Evolutionary conservation across 495 filamentous ascomycete genomes (phyloP), one percentile per base, ranked within the genome.

Genomic region (Corynascus novoguineensis): DNA sequence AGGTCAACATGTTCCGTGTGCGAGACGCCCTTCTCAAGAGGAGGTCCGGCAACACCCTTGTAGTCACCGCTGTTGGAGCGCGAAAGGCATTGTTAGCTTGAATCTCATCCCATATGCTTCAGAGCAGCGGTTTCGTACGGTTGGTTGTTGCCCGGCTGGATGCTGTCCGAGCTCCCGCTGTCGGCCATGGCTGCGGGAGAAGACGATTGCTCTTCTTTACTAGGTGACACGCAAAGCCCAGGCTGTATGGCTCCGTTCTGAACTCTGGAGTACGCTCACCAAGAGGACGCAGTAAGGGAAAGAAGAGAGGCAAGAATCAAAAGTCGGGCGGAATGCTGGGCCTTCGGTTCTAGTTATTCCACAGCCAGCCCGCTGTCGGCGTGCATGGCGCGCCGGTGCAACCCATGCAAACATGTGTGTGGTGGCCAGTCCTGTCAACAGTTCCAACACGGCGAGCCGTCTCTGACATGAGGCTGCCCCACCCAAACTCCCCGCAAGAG

Each of bases 1-100:
- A 77, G 61, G 54, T 79, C 71, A 29, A 76, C 64, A 59, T 75
- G 64, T 35, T 66, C 64, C 1, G 58, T 57, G 19, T 64, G 53
- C 27, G 67, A 63, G 28, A 66, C 38, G 22, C 71, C 70, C 19
- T 61, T 66, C 53, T 75, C 72, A 9, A 73, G 41, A 52, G 72
- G 71, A 12, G 59, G 41, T 22, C 64, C 69, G n/a, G 65, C 45
- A 48, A 61, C 57, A 19, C 65, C 69, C 61, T 69, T 72, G 42
- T 67, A 57, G 59, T 69, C 62, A 50, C 31, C 53, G 19, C 45
- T 55, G 37, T 4, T 45, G 9, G 22, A 34, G 11, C 44, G 46
- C 47, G 1, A 47, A n/a, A n/a, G 24, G 3, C 4, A 8, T 15
- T 24, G 53, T 55, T 29, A 55, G 42, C 42, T 35, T 3, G 32